These are phyloP conservation scores for Lipomyces kockii DNA, from an alignment of 805 yeast genomes.

Conservation along the genomic window DNA sequence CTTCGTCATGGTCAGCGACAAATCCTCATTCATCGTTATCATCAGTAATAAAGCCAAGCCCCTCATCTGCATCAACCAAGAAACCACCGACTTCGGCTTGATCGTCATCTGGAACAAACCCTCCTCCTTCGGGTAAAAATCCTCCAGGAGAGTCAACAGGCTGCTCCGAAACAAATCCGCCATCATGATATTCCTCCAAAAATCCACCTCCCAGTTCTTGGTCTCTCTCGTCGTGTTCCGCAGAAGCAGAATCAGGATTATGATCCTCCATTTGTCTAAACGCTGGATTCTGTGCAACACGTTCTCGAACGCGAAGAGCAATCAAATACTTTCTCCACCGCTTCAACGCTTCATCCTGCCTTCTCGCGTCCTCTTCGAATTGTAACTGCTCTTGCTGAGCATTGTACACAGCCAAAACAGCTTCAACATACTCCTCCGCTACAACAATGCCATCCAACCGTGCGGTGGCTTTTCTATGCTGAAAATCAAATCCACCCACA, in stretches of 20 bases:
- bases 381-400: constrained; percentile 27
- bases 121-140: constrained; percentile 1
- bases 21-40: constrained; percentile 13
- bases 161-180: neutral
- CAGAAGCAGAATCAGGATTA: constrained; percentile 13
- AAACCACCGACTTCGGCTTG: constrained; percentile 2
- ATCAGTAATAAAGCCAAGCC: constrained; percentile 14
- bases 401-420: constrained; percentile 53
- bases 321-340: constrained; percentile 47
- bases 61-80: constrained; percentile 10
- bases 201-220: constrained; percentile 5
- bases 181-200: neutral
- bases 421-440: constrained; percentile 63
- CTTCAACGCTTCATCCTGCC: constrained; percentile 38
- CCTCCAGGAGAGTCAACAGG: neutral
- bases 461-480: constrained; percentile 57
- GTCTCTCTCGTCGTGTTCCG: constrained; percentile 9
- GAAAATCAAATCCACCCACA: constrained; percentile 83
- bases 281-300: constrained; percentile 37
- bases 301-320: constrained; percentile 42
- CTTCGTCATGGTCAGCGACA: constrained; percentile 16
- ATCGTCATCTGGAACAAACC: constrained; percentile 9
- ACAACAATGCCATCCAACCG: constrained; percentile 77
- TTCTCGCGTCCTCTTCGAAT: constrained; percentile 25
- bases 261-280: constrained; percentile 23